A percentile compares a stretch with the other conserved stretches of the same genome.
Conservation (phyloP, 2,329 filamentous ascomycete genomes). For the Arthrobotrys sinensis region DNA sequence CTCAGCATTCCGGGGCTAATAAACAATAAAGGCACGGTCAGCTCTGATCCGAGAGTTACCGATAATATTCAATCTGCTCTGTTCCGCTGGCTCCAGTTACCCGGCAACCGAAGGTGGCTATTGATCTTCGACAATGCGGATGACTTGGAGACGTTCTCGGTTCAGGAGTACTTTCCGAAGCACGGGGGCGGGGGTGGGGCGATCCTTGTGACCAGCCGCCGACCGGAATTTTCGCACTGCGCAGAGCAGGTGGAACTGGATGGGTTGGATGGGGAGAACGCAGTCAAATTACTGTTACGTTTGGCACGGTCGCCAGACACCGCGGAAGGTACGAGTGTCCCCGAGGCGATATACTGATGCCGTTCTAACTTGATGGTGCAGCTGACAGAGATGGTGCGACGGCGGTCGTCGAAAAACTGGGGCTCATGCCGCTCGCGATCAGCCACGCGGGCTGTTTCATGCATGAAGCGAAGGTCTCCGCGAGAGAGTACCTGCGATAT, state of each 20-base stretch:
- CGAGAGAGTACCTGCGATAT: slow-evolving; percentile 35
- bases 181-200: not conserved
- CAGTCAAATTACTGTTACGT: slow-evolving; percentile 9
- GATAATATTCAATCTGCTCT: slow-evolving; percentile 7
- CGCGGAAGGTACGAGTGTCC: not conserved
- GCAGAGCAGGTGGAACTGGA: slow-evolving; percentile 22
- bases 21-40: slow-evolving; percentile 15
- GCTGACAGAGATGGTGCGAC: slow-evolving; percentile 8
- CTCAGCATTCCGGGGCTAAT: slow-evolving; percentile 16
- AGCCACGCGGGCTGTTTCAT: slow-evolving; percentile 44
- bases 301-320: not conserved
- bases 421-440: slow-evolving; percentile 33
- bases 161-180: slow-evolving; percentile 30
- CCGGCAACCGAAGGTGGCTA: slow-evolving; percentile 17
- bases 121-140: slow-evolving; percentile 42
- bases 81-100: slow-evolving; percentile 5
- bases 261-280: not conserved
- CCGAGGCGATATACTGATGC: no score
- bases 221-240: slow-evolving; percentile 16
- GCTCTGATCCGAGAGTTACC: not conserved
- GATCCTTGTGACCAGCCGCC: slow-evolving; percentile 29
- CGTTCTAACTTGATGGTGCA: not conserved
- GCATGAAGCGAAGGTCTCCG: slow-evolving; percentile 33
- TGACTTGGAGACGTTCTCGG: slow-evolving; percentile 29
- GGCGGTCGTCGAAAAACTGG: slow-evolving; percentile 40